Evolutionary conservation across 768 basidiomycete genomes (phyloP).

Genomic region (Chiua virens): DNA sequence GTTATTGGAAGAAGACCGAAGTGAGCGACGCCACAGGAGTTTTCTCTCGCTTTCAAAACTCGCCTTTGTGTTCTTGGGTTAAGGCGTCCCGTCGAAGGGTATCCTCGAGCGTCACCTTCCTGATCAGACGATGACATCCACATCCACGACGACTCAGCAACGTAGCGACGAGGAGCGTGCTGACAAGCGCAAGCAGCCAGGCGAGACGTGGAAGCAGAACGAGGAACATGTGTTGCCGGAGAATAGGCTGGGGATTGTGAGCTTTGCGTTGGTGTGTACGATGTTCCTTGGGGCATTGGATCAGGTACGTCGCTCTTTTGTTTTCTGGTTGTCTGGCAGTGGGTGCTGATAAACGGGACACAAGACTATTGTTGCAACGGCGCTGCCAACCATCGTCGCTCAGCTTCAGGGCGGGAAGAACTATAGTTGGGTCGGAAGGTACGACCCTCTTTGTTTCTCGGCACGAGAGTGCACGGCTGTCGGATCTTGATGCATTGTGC

Average conservation of each 20-base stretch:
- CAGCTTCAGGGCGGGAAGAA: constrained; percentile 58
- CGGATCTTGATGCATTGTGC: not conserved
- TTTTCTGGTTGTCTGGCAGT: not conserved
- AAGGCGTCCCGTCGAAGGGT: too few species aligned
- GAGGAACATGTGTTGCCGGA: constrained; percentile 52
- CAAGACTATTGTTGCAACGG: constrained; percentile 66
- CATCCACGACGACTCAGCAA: too few species aligned
- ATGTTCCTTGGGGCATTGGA: constrained; percentile 50
- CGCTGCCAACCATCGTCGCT: constrained; percentile 68
- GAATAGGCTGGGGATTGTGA: constrained; percentile 21
- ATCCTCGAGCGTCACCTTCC: too few species aligned
- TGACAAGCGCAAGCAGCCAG: constrained; percentile 26
- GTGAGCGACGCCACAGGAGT: too few species aligned
- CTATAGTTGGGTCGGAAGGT: constrained; percentile 77
- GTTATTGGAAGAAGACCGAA: too few species aligned
- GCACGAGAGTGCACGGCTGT: too few species aligned
- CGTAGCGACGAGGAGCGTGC: not conserved
- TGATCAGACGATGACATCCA: too few species aligned
- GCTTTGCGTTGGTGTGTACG: constrained; percentile 26
- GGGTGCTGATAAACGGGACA: not conserved
- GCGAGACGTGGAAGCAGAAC: constrained; percentile 50
- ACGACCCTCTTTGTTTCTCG: not conserved
- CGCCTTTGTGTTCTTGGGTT: too few species aligned
- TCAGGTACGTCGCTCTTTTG: constrained; percentile 38
- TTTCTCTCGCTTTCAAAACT: too few species aligned